Percentiles rank a stretch among this genome's conserved stretches.
Evolutionary conservation across 768 basidiomycete species (phyloP).

Genomic region (Russula vinacea): DNA sequence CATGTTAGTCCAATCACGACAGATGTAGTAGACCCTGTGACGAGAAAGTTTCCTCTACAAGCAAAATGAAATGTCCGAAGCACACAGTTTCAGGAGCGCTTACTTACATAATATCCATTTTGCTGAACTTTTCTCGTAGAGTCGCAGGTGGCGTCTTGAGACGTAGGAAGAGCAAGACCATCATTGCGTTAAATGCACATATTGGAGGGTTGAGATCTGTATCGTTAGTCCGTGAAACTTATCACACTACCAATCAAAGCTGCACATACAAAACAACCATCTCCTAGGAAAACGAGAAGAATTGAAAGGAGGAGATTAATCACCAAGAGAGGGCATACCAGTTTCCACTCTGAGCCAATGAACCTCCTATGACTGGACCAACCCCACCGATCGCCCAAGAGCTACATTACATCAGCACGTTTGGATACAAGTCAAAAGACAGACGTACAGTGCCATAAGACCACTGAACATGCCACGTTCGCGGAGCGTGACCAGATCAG

Average conservation of each 20-base stretch:
- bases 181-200: constrained; percentile 34
- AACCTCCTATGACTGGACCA: constrained; percentile 35
- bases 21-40: no score
- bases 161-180: no score
- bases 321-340: constrained; percentile 12
- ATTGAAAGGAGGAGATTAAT: no score
- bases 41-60: no score
- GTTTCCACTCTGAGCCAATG: constrained; percentile 29
- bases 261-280: constrained; percentile 30
- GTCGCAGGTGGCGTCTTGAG: no score
- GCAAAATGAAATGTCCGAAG: no score
- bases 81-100: no score
- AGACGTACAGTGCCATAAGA: constrained; percentile 35
- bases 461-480: constrained; percentile 38
- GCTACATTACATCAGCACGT: constrained; percentile 11
- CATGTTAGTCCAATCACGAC: no score
- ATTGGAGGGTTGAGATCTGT: constrained; percentile 42
- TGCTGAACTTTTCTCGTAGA: no score
- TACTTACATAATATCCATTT: no score
- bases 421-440: no score
- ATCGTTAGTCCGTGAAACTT: neutral
- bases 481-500: constrained; percentile 38
- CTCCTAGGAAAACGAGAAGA: constrained; percentile 20
- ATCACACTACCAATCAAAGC: neutral
- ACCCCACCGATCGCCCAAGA: constrained; percentile 35